These are phyloP conservation scores for Suillus discolor DNA, from an alignment of 768 basidiomycete genomes.

Conservation along the genomic window DNA sequence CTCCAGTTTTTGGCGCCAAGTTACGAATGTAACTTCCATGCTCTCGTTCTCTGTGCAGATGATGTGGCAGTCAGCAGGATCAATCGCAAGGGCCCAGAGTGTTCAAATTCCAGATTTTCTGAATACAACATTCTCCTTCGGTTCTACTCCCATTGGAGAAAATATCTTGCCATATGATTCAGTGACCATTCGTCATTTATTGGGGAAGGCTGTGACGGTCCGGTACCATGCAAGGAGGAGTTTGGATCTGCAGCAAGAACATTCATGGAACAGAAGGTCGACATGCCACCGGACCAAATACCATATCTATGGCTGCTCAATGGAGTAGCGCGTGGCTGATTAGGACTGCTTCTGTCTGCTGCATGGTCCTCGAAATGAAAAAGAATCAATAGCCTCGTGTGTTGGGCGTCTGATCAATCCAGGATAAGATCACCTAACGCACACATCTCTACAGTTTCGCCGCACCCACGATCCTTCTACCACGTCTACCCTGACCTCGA, in stretches of 20 bases:
- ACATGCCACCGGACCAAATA: background rate
- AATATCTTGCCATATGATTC: background rate
- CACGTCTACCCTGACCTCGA: background rate
- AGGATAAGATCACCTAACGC: background rate
- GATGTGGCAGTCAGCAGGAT: conserved; percentile 37
- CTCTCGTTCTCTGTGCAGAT: conserved; percentile 37
- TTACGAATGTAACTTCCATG: too few species aligned
- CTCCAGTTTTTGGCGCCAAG: too few species aligned
- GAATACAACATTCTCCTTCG: background rate
- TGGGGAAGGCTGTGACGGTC: background rate
- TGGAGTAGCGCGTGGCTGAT: background rate
- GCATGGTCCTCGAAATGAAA: background rate
- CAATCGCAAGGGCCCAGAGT: conserved; percentile 29
- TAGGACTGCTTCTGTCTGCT: background rate
- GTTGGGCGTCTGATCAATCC: background rate
- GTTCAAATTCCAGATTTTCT: background rate
- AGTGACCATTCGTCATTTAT: background rate
- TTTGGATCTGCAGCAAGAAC: background rate
- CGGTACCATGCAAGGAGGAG: too few species aligned
- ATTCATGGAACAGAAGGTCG: background rate
- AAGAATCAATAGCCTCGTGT: background rate
- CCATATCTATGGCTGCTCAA: background rate
- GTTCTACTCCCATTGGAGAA: background rate
- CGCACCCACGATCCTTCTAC: background rate
- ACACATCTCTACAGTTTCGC: background rate